Base-by-base conservation (phyloP, 768 basidiomycete genomes). In the Amanita exitialis region DNA sequence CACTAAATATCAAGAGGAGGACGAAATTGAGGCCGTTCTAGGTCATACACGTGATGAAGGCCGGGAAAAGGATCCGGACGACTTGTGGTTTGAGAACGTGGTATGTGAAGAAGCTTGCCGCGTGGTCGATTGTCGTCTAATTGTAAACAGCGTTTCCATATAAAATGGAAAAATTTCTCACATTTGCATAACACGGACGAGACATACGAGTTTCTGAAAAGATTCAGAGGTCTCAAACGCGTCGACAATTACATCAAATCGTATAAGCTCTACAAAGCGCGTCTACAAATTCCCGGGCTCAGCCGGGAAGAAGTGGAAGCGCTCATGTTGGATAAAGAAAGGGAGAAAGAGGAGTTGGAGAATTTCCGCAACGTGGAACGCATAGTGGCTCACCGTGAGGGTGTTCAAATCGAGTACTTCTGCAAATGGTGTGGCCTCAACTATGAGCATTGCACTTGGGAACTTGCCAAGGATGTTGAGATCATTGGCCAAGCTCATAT, bases 161-260 rank as follows among this genome's bases (percentile, higher is more conserved):
- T 99, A 74, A 99, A 99, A 68, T 99, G 96, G 96, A 97, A 98
- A 68, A 83, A 82, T 59, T 98, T 93, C 67, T 96, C 93, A 8
- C 95, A 98, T 64, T 76, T 98, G 13, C 96, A 98, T 73, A 97
- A 99, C 62, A 99, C 96, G n/a, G 95, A 98, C 63, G 96, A 99
- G 68, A 85, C 85, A 13, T 96, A 97, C 72, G 85, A 92, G 62
- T 97, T 95, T 67, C 72, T 98, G 53, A 97, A 95, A 66, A 81
- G 87, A 21, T 98, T 87, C 78, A 89, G 84, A 63, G 96, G 96
- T 23, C 75, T 96, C 58, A 98, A 98, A 67, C 89, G 93, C 46
- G 90, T 99, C 55, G 96, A 98, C 70, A 98, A 99, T 68, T 99
- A 98, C 68, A 96, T 99, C 78, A 95, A 94, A 63, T 78, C 80